A percentile compares a stretch with the other conserved stretches of the same genome.
phyloP scores from a whole-genome alignment of 176 grass and related monocot species.

The Carex cristatella region DNA sequence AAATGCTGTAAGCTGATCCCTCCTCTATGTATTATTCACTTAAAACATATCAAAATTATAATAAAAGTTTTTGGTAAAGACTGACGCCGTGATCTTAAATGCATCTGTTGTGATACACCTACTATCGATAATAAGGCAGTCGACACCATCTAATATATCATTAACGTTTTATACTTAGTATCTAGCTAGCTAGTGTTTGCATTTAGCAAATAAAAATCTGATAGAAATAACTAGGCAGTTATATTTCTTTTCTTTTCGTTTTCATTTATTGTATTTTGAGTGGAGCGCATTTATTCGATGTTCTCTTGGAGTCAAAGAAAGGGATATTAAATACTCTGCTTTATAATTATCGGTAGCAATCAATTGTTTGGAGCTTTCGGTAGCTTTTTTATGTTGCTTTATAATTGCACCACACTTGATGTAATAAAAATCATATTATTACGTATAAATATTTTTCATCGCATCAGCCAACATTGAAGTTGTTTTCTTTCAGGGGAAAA shows the following conservation, averaged over 20 bases:
- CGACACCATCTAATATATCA: not conserved
- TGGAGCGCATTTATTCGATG: not conserved
- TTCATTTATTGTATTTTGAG: not conserved
- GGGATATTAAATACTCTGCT: not conserved
- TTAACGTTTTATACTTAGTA: not conserved
- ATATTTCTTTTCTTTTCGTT: not conserved
- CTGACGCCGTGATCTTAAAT: not conserved
- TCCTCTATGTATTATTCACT: no score
- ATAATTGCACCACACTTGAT: not conserved
- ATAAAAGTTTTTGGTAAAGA: not conserved
- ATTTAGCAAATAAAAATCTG: not conserved
- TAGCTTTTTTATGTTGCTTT: not conserved
- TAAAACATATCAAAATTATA: not conserved
- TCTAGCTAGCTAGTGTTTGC: not conserved
- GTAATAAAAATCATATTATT: no score
- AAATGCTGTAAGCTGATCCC: no score
- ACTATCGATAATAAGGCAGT: not conserved
- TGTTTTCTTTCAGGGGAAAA: not conserved
- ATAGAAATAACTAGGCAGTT: not conserved
- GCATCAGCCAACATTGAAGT: no score
- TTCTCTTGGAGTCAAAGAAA: not conserved
- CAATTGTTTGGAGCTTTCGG: not conserved
- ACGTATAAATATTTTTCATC: no score
- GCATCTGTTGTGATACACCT: not conserved
- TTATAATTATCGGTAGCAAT: not conserved